Conservation (phyloP, 208 protist species). For the Lotmaria passim region DNA sequence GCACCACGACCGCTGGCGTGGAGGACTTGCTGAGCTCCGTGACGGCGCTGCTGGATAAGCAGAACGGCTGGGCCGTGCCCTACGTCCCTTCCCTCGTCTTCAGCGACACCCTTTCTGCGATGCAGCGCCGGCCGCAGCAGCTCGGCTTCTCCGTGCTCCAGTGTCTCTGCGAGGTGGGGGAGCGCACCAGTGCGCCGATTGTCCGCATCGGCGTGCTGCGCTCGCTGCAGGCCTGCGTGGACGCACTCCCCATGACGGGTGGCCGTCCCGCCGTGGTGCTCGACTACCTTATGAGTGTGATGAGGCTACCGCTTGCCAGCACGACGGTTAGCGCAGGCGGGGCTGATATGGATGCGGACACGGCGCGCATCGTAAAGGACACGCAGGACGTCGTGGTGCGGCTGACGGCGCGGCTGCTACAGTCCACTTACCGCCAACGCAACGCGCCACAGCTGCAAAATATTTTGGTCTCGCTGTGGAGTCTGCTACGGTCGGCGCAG, state of each 20-base stretch:
- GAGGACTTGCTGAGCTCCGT: conserved; percentile 51
- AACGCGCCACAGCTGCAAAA: conserved; percentile 72
- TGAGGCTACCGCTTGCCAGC: conserved; percentile 23
- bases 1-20: conserved; percentile 60
- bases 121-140: conserved; percentile 67
- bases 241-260: conserved; percentile 61
- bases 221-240: conserved; percentile 54
- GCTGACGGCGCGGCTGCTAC: conserved; percentile 45
- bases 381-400: conserved; percentile 40
- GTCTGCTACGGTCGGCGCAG: conserved; percentile 21
- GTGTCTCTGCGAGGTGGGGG: conserved; percentile 47
- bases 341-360: conserved; percentile 7
- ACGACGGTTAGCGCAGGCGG: conserved; percentile 1
- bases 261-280: conserved; percentile 54
- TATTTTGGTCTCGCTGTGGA: conserved; percentile 42
- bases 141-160: conserved; percentile 70
- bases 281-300: conserved; percentile 33
- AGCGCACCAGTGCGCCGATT: conserved; percentile 27
- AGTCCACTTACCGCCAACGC: conserved; percentile 48
- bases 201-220: conserved; percentile 58
- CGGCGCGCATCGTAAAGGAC: conserved; percentile 21
- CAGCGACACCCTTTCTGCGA: conserved; percentile 47
- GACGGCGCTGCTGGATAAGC: conserved; percentile 49
- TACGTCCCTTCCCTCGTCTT: conserved; percentile 60
- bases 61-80: conserved; percentile 55